Evolutionary conservation across 495 filamentous ascomycete genomes (phyloP).

Genomic region (Penicillium lividum): DNA sequence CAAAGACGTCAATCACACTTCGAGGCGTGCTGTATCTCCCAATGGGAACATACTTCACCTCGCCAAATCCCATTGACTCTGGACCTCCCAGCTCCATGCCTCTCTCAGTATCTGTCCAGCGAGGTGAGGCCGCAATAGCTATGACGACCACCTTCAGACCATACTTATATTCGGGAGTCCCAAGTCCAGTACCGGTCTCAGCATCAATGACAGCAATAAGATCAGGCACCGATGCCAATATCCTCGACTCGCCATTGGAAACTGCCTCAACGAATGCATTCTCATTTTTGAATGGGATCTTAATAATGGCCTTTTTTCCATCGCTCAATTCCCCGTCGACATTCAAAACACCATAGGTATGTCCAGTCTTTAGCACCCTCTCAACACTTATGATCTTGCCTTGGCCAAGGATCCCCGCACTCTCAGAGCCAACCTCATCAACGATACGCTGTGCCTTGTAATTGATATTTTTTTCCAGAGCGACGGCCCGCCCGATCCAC

Average conservation of each 20-base stretch:
- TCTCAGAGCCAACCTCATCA: slow-evolving; percentile 51
- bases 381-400: slow-evolving; percentile 64
- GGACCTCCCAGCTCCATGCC: slow-evolving; percentile 36
- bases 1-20: slow-evolving; percentile 35
- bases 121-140: slow-evolving; percentile 56
- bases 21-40: slow-evolving; percentile 33
- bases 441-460: slow-evolving; percentile 58
- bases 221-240: slow-evolving; percentile 61
- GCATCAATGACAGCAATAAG: slow-evolving; percentile 62
- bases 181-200: slow-evolving; percentile 59
- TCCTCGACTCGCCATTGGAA: slow-evolving; percentile 37
- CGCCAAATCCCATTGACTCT: slow-evolving; percentile 37
- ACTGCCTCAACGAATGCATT: slow-evolving; percentile 55
- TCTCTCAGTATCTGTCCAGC: slow-evolving; percentile 50
- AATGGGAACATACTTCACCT: slow-evolving; percentile 30
- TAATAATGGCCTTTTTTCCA: slow-evolving; percentile 34
- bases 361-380: slow-evolving; percentile 40
- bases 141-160: slow-evolving; percentile 58
- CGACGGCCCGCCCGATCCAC: slow-evolving; percentile 52
- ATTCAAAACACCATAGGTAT: slow-evolving; percentile 36
- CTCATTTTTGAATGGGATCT: slow-evolving; percentile 64
- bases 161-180: slow-evolving; percentile 62
- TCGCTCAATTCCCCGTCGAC: slow-evolving; percentile 51
- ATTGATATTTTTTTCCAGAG: slow-evolving; percentile 40
- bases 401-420: slow-evolving; percentile 56